Percentiles rank a stretch among this genome's conserved stretches.
phyloP scores from a whole-genome alignment of 2,329 filamentous ascomycete genomes.

The Dryadomyces quercus-mongolicae region DNA sequence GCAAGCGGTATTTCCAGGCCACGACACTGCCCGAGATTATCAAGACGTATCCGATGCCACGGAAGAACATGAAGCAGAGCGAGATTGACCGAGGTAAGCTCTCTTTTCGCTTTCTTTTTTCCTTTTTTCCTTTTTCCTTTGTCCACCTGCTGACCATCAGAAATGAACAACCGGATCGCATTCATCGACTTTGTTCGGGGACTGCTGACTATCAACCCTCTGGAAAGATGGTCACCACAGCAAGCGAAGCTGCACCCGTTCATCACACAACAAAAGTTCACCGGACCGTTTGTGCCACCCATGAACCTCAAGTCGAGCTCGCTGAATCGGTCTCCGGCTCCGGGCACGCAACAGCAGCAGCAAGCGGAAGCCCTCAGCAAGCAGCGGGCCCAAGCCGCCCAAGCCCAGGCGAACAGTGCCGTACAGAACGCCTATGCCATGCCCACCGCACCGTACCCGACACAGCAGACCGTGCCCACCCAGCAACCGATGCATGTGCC shows the following conservation, averaged over 20 bases:
- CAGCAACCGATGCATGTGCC: slow-evolving; percentile 14
- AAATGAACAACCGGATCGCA: slow-evolving; percentile 95
- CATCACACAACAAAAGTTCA: slow-evolving; percentile 96
- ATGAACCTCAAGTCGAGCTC: slow-evolving; percentile 91
- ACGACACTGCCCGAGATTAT: slow-evolving; percentile 94
- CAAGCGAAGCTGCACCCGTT: slow-evolving; percentile 96
- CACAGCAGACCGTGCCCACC: slow-evolving; percentile 7
- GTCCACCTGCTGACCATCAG: slow-evolving; percentile 32
- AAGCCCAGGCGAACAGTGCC: slow-evolving; percentile 57
- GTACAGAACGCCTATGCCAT: slow-evolving; percentile 54
- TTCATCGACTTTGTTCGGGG: slow-evolving; percentile 98
- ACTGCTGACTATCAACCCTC: slow-evolving; percentile 82
- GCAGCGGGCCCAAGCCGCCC: slow-evolving; percentile 67
- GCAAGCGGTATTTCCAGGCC: slow-evolving; percentile 98
- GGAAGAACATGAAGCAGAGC: slow-evolving; percentile 97
- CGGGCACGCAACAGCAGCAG: slow-evolving; percentile 89
- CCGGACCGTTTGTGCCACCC: slow-evolving; percentile 87
- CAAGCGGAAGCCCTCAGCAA: slow-evolving; percentile 91
- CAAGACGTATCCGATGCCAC: slow-evolving; percentile 92
- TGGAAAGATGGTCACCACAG: slow-evolving; percentile 95
- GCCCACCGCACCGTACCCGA: slow-evolving; percentile 30
- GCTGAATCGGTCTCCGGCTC: slow-evolving; percentile 75
- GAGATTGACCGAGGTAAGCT: slow-evolving; percentile 92
- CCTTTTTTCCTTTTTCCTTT: neutral
- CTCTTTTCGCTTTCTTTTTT: no score